These are phyloP conservation scores for Agapanthus africanus DNA, from an alignment of 106 monocot genomes.

Conservation along the genomic window DNA sequence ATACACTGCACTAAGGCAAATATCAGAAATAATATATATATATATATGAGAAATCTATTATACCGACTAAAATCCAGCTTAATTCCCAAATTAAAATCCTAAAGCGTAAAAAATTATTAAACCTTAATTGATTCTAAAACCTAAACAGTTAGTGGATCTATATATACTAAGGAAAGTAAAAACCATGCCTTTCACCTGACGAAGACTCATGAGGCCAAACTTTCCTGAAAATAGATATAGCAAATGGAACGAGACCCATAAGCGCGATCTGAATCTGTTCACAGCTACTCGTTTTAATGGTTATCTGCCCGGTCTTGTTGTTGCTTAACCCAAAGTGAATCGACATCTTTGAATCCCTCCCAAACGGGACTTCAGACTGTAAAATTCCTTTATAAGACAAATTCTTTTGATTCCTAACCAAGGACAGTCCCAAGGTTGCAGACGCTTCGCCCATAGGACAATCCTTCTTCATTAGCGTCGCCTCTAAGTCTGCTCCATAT, in stretches of 20 bases:
- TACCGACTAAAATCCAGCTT: not conserved
- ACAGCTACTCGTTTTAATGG: not conserved
- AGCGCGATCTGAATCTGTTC: slow-evolving; percentile 16
- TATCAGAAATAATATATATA: too few relatives aligned
- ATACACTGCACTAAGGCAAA: too few relatives aligned
- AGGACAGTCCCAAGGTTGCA: slow-evolving; percentile 32
- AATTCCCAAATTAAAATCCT: not conserved
- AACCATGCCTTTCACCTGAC: not conserved
- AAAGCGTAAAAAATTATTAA: not conserved
- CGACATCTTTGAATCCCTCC: slow-evolving; percentile 27
- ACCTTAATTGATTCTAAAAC: not conserved
- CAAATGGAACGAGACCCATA: slow-evolving; percentile 27
- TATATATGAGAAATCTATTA: not conserved
- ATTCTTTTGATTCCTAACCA: slow-evolving; percentile 37
- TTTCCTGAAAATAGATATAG: slow-evolving; percentile 20
- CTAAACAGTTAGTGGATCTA: too few relatives aligned
- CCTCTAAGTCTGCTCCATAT: slow-evolving; percentile 50
- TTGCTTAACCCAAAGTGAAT: slow-evolving; percentile 5
- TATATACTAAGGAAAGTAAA: not conserved
- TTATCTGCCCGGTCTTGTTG: not conserved
- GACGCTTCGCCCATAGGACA: slow-evolving; percentile 36
- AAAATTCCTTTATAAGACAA: slow-evolving; percentile 38
- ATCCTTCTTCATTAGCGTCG: slow-evolving; percentile 30
- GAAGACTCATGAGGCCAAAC: slow-evolving; percentile 22
- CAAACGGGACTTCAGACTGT: slow-evolving; percentile 35